Evolutionary conservation across 768 basidiomycete species (phyloP), one percentile per base, ranked within the genome.

Genomic region (Panus rudis): DNA sequence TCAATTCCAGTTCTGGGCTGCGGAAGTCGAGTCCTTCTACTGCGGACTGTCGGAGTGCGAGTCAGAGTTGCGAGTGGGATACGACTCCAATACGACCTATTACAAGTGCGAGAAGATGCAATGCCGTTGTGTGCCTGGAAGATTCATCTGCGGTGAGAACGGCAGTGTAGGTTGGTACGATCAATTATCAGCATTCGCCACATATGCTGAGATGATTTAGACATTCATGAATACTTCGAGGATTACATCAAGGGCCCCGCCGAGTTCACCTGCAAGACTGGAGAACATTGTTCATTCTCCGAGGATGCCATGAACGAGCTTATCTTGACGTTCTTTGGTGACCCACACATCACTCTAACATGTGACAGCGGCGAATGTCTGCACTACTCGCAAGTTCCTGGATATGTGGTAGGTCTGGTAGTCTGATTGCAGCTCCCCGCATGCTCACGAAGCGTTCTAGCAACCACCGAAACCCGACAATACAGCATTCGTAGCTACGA

Each of bases 1-100:
- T 59, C 78, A 80, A 19, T 99, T 99, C 73, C 93, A 99, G 63
- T 99, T 99, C 68, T 99, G 96, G 96, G 90, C 92, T 7, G 92
- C 85, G 5, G 72, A 87, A 53, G 75, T 91, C 43, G 94, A 99
- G 60, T 93, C 91, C 0, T 98, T 99, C 64, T 97, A 96, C 64
- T 99, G 96, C 63, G 78, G 78, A 8, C 72, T 99, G 42, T 72
- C 86, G 32, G 59, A 74, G 14, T 98, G 96, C 58, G 60, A 56
- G 3, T 78, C 78, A 5, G 57, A 59, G 5, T 44, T 64, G 41
- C 56, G 69, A 26, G 54, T 66, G 1, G 79, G 75, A 6, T 83
- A 79, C 57, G 75, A 82, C 42, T 64, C 66, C 20, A 92, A 96
- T 56, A 66, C 66, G 13, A 96, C 90, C 2, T 62, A 69, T 7